Evolutionary conservation across 768 basidiomycete genomes (phyloP).

Genomic region (Amanita jacksonii): DNA sequence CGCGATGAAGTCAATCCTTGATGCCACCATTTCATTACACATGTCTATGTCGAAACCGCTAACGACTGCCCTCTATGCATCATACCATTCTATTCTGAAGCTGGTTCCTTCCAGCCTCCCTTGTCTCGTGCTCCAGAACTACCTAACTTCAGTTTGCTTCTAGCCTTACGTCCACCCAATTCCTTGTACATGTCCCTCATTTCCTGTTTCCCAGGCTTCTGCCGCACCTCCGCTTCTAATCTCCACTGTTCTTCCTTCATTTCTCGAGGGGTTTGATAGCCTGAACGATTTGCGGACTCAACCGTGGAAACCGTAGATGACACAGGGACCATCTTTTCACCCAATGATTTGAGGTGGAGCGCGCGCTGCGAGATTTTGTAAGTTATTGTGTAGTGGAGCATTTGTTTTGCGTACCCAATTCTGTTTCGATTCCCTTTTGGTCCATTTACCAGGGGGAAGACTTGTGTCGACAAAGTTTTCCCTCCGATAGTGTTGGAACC

Average conservation of each 20-base stretch:
- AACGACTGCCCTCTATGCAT: neutral
- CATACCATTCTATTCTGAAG: conserved; percentile 15
- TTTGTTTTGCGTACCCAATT: conserved; percentile 54
- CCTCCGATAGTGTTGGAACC: conserved; percentile 88
- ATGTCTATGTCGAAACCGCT: too few relatives aligned
- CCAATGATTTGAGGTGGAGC: conserved; percentile 33
- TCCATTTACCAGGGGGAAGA: conserved; percentile 80
- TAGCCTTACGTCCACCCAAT: conserved; percentile 74
- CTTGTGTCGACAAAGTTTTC: conserved; percentile 79
- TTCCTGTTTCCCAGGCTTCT: conserved; percentile 65
- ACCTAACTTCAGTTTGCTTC: conserved; percentile 66
- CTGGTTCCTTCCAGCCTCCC: conserved; percentile 59
- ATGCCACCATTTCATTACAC: too few relatives aligned
- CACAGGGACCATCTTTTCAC: conserved; percentile 25
- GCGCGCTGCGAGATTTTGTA: conserved; percentile 36
- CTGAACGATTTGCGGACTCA: conserved; percentile 43
- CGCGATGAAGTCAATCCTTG: too few relatives aligned
- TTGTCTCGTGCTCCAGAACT: conserved; percentile 58
- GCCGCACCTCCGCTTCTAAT: conserved; percentile 37
- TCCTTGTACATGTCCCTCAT: conserved; percentile 92
- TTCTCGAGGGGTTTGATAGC: conserved; percentile 74
- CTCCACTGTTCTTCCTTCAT: conserved; percentile 71
- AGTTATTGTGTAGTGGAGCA: conserved; percentile 2
- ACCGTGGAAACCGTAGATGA: conserved; percentile 37
- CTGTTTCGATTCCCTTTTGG: conserved; percentile 88